Evolutionary conservation across 2,329 filamentous ascomycete species (phyloP).

Genomic region (Fusarium compactum): DNA sequence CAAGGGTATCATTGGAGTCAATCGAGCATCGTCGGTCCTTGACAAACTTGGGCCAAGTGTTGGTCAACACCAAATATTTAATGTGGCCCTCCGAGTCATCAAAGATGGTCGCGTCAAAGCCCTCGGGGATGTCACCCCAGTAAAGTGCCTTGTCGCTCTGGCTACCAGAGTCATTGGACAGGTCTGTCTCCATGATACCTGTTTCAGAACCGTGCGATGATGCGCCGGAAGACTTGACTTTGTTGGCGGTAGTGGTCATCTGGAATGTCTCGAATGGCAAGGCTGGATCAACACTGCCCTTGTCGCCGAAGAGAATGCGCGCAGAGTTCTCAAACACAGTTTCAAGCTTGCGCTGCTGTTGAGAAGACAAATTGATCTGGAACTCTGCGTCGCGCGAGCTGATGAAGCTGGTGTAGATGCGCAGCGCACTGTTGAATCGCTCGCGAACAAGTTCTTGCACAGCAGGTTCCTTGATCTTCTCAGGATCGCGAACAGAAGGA

Average conservation of each 20-base stretch:
- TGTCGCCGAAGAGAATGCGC: slow-evolving; percentile 57
- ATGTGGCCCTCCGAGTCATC: slow-evolving; percentile 70
- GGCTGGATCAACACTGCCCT: slow-evolving; percentile 55
- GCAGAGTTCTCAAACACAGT: slow-evolving; percentile 68
- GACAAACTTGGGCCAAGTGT: slow-evolving; percentile 55
- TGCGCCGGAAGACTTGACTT: slow-evolving; percentile 38
- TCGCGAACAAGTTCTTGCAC: slow-evolving; percentile 57
- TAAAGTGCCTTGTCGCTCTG: slow-evolving; percentile 50
- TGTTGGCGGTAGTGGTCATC: slow-evolving; percentile 33
- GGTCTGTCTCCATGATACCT: slow-evolving; percentile 35
- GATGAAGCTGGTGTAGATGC: slow-evolving; percentile 51
- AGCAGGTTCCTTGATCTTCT: slow-evolving; percentile 37
- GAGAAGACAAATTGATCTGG: slow-evolving; percentile 73
- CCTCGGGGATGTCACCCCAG: slow-evolving; percentile 61
- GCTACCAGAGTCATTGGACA: slow-evolving; percentile 26
- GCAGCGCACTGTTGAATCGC: slow-evolving; percentile 68
- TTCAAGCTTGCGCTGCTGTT: slow-evolving; percentile 66
- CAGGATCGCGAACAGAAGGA: slow-evolving; percentile 40
- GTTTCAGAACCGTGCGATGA: slow-evolving; percentile 42
- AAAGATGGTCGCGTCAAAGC: slow-evolving; percentile 68
- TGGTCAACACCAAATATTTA: slow-evolving; percentile 64
- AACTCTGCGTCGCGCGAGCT: slow-evolving; percentile 65
- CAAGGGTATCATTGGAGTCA: slow-evolving; percentile 46
- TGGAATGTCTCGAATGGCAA: slow-evolving; percentile 57
- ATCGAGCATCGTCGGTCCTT: slow-evolving; percentile 55